Percentiles rank a stretch among this genome's conserved stretches.
phyloP scores from a whole-genome alignment of 768 basidiomycete species.

The Pleurotus platypus region DNA sequence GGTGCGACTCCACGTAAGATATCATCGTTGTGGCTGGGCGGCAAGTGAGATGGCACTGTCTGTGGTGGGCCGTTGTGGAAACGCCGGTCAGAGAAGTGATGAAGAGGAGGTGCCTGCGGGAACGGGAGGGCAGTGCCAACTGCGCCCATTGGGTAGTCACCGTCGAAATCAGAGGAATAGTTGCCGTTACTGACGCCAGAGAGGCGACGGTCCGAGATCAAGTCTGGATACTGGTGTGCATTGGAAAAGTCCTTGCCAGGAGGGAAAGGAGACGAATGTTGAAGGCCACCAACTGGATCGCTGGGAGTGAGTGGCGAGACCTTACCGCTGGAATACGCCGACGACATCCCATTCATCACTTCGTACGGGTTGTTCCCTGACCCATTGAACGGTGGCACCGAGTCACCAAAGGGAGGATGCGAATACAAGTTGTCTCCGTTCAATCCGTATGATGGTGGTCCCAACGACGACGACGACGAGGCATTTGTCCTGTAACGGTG shows the following conservation, averaged over 20 bases:
- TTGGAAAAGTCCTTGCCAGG: conserved; percentile 53
- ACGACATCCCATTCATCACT: conserved; percentile 53
- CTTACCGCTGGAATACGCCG: conserved; percentile 69
- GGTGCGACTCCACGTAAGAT: conserved; percentile 68
- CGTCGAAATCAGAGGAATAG: conserved; percentile 59
- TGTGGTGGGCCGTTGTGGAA: conserved; percentile 42
- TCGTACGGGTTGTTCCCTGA: conserved; percentile 54
- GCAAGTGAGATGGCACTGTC: conserved; percentile 47
- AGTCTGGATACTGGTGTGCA: conserved; percentile 52
- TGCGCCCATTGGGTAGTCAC: conserved; percentile 55
- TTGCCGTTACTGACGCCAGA: conserved; percentile 37
- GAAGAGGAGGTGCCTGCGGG: conserved; percentile 40
- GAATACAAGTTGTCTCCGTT: conserved; percentile 56
- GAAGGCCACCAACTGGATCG: conserved; percentile 57
- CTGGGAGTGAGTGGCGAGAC: conserved; percentile 72
- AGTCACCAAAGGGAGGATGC: conserved; percentile 56
- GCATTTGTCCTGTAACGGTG: conserved; percentile 71
- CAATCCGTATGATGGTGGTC: conserved; percentile 47
- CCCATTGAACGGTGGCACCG: conserved; percentile 53
- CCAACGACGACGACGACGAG: conserved; percentile 67
- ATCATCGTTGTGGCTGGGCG: conserved; percentile 46
- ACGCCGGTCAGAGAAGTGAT: conserved; percentile 60
- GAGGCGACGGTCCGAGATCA: conserved; percentile 56
- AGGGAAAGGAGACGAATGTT: conserved; percentile 51
- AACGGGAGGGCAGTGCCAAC: conserved; percentile 47